Percentiles rank a stretch among this genome's conserved stretches.
These are phyloP conservation scores for Helotiales sp. DNA, from an alignment of 2,329 filamentous ascomycete genomes.

Conservation along the genomic window DNA sequence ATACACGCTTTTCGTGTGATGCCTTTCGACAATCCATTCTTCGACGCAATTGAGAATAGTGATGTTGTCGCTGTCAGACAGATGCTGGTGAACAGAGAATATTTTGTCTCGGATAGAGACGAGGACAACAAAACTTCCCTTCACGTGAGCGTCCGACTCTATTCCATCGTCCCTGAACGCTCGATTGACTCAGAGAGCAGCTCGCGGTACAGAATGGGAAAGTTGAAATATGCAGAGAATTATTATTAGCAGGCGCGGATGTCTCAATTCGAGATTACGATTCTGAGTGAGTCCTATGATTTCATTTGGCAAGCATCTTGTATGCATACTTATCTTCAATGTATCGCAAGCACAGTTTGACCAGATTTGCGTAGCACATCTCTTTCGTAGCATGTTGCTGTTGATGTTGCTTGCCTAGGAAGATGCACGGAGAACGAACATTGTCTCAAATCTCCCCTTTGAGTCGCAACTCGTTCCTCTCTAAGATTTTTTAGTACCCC, in stretches of 20 bases:
- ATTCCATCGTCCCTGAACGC: neutral
- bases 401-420: too few relatives aligned
- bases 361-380: too few relatives aligned
- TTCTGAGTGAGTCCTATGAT: neutral
- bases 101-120: neutral
- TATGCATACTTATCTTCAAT: too few relatives aligned
- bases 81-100: slow-evolving; percentile 15
- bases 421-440: too few relatives aligned
- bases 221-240: neutral
- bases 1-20: slow-evolving; percentile 18
- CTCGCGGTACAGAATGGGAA: neutral
- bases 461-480: too few relatives aligned
- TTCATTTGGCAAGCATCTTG: too few relatives aligned
- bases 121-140: neutral
- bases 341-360: too few relatives aligned
- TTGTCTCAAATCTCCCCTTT: too few relatives aligned
- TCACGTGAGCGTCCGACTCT: neutral
- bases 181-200: too few relatives aligned
- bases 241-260: neutral
- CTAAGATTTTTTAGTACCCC: neutral
- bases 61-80: slow-evolving; percentile 14
- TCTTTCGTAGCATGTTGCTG: too few relatives aligned
- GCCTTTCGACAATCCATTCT: neutral
- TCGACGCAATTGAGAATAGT: neutral
- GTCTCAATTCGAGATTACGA: neutral